Conservation (phyloP, 495 filamentous ascomycete species). For the Penicillium crystallinum region DNA sequence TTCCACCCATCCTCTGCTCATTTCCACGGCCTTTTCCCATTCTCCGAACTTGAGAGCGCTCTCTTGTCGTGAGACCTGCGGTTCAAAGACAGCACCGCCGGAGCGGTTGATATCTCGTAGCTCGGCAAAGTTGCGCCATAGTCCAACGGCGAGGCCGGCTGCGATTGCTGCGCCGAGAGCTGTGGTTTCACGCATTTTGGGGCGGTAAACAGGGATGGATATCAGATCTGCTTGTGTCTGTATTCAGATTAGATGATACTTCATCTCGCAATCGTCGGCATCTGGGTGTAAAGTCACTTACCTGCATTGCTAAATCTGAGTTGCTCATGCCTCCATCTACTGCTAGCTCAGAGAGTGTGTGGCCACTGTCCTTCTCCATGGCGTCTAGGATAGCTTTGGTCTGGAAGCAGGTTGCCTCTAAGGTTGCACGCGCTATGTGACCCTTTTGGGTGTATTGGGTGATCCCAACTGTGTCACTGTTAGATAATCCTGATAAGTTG, state of each 20-base stretch:
- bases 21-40: constrained; percentile 82
- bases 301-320: constrained; percentile 90
- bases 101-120: constrained; percentile 70
- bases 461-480: constrained; percentile 59
- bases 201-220: constrained; percentile 42
- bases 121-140: constrained; percentile 79
- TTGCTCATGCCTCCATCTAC: constrained; percentile 96
- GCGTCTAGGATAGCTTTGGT: constrained; percentile 91
- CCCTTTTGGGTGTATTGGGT: constrained; percentile 87
- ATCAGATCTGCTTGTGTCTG: constrained; percentile 43
- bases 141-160: constrained; percentile 79
- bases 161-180: constrained; percentile 90
- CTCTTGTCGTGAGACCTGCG: constrained; percentile 55
- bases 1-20: constrained; percentile 72
- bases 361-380: constrained; percentile 90
- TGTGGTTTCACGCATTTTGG: constrained; percentile 84
- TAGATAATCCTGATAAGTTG: constrained; percentile 1
- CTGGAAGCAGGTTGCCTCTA: constrained; percentile 94
- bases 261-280: background rate
- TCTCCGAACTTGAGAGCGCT: constrained; percentile 61
- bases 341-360: constrained; percentile 69
- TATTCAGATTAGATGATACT: background rate
- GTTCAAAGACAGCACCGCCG: constrained; percentile 69
- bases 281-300: background rate
- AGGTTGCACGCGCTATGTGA: constrained; percentile 87